phyloP scores from a whole-genome alignment of 2,329 filamentous ascomycete genomes.

The Aschersonia sp. region DNA sequence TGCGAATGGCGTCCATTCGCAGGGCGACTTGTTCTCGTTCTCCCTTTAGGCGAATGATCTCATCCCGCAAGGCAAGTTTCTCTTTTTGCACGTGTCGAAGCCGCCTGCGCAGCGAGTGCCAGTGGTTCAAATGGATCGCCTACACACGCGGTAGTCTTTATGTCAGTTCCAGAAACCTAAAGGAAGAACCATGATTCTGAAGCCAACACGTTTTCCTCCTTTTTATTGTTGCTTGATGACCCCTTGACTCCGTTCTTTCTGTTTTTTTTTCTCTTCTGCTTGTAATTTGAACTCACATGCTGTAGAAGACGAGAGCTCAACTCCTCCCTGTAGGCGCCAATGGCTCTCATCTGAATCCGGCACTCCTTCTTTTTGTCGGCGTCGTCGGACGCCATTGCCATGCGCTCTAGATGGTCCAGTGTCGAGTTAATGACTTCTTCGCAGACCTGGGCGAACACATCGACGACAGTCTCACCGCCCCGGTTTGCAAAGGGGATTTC shows the following conservation, averaged over 20 bases:
- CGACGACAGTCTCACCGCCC: slow-evolving; percentile 43
- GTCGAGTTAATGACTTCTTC: slow-evolving; percentile 42
- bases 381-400: slow-evolving; percentile 22
- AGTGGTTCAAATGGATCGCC: slow-evolving; percentile 45
- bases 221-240: neutral
- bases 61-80: slow-evolving; percentile 40
- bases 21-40: slow-evolving; percentile 48
- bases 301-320: slow-evolving; percentile 39
- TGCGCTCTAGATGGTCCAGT: slow-evolving; percentile 31
- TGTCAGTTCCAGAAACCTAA: too few relatives aligned
- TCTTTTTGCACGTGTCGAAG: slow-evolving; percentile 42
- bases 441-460: slow-evolving; percentile 47
- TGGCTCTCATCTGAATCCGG: slow-evolving; percentile 36
- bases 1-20: slow-evolving; percentile 47
- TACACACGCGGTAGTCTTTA: slow-evolving; percentile 7
- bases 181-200: too few relatives aligned
- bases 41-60: slow-evolving; percentile 41
- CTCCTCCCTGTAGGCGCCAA: slow-evolving; percentile 45
- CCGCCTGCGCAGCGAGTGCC: slow-evolving; percentile 41
- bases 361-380: slow-evolving; percentile 35
- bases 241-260: neutral
- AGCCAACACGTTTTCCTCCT: too few relatives aligned
- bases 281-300: slow-evolving; percentile 30
- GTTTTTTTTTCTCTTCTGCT: neutral
- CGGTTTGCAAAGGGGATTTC: slow-evolving; percentile 40